phyloP scores from a whole-genome alignment of 108 stramenopile species.

The Cyclotella baltica region DNA sequence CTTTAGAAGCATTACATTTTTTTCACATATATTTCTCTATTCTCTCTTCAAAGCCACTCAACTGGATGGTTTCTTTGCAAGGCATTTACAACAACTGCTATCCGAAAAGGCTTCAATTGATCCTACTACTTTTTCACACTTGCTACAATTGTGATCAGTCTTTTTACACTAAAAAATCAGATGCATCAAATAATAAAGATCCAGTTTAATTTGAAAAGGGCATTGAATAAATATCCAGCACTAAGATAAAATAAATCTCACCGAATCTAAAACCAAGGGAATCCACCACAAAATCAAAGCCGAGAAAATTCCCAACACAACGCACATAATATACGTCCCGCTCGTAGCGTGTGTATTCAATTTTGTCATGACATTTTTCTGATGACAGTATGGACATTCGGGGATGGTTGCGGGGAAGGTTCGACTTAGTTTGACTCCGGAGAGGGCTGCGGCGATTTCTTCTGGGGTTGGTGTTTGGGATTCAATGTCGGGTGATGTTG shows the following conservation, averaged over 20 bases:
- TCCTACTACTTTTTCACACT: neutral
- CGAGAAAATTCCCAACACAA: conserved; percentile 1
- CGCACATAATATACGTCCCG: neutral
- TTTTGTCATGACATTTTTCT: conserved; percentile 1
- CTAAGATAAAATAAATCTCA: neutral
- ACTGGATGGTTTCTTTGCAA: neutral
- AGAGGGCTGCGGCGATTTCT: neutral
- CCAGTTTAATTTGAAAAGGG: neutral
- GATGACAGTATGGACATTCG: conserved; percentile 1
- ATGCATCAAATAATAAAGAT: neutral
- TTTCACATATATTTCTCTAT: no score
- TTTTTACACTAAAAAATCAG: neutral
- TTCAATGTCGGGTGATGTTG: neutral
- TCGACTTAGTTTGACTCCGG: neutral
- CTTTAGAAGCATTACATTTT: no score
- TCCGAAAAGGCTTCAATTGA: conserved; percentile 3
- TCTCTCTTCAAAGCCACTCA: no score
- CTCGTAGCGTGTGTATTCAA: conserved; percentile 1
- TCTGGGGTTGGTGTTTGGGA: neutral
- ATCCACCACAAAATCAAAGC: conserved; percentile 12
- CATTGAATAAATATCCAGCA: neutral
- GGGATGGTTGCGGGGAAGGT: neutral
- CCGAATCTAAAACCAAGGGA: conserved; percentile 9
- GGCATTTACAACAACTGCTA: neutral
- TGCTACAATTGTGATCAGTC: conserved; percentile 6